Base-by-base conservation (phyloP, 345 rosid species). In the Citrus glauca region DNA sequence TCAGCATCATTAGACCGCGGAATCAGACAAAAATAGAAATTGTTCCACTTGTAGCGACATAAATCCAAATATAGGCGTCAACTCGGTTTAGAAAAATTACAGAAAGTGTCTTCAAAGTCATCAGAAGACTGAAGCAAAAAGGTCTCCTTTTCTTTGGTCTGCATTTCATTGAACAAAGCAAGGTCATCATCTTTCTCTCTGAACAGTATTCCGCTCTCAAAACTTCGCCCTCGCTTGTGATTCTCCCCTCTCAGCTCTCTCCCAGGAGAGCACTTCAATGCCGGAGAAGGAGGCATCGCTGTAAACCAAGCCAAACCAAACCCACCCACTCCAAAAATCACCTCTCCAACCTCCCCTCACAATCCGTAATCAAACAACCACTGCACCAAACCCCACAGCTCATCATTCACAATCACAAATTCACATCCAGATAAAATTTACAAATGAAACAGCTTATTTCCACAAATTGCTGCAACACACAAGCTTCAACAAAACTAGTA, bases 271-370 rank as follows among this genome's bases (percentile, higher is more conserved):
- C 80, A 90, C 81, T 90, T 87, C 87, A 89, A 75, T 24, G 95
- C 93, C 6, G 99, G 94, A 68, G 97, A 94, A 82, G 97, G 96
- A 77, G 98, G 95, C 99, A 96, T 96, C 80, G 76, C 84, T 22
- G 10, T 72, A 53, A 11, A 5, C 11, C 73, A 53, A 16, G 4
- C 62, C 72, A 53, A 16, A 5, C 62, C 72, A 75, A 78, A 74
- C 70, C 76, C 60, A 35, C 27, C 30, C 59, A 17, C 65, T 71
- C 37, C 38, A 57, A 72, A 72, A 79, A 70, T n/a, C 67, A 76
- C 80, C 73, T 64, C 78, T 57, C 20, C 77, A 70, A 64, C 56
- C 74, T 78, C 57, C 56, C 78, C 45, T 67, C 30, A 17, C 40
- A 42, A 60, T 55, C 40, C 40, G 13, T 60, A 62, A 42, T 28